These are phyloP conservation scores for Venturia pyrina DNA, from an alignment of 2,329 filamentous ascomycete species.

Conservation along the genomic window DNA sequence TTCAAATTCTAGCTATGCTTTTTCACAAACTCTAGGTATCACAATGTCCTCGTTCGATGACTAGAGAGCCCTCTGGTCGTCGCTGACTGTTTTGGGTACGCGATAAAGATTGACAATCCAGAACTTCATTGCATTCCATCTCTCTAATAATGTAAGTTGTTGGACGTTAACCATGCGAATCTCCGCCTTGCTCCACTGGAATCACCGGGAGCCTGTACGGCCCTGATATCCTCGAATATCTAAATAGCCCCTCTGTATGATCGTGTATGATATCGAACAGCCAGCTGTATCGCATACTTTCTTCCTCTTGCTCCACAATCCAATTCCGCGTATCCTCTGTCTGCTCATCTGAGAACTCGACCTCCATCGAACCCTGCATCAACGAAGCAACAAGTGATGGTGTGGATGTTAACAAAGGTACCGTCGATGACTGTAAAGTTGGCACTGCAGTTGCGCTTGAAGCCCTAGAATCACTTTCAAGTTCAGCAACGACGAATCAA, in stretches of 20 bases:
- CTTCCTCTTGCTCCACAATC: background rate
- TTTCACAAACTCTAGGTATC: too few species aligned
- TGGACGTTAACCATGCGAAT: background rate
- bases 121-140: background rate
- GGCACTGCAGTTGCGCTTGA: background rate
- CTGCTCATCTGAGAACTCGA: background rate
- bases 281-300: slow-evolving; percentile 3
- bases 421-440: background rate
- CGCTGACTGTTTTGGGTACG: too few species aligned
- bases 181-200: background rate
- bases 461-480: background rate
- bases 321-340: background rate
- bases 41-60: too few species aligned
- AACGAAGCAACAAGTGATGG: background rate
- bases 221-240: background rate
- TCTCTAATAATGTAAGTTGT: background rate
- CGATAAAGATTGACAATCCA: background rate
- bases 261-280: slow-evolving; percentile 11
- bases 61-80: background rate
- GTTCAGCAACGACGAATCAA: background rate
- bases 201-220: background rate
- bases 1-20: too few species aligned
- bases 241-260: slow-evolving; percentile 3
- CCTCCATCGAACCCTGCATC: background rate
- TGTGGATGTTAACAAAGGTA: background rate